Conservation (phyloP, 345 rosid genomes). For the Triadica sebifera region DNA sequence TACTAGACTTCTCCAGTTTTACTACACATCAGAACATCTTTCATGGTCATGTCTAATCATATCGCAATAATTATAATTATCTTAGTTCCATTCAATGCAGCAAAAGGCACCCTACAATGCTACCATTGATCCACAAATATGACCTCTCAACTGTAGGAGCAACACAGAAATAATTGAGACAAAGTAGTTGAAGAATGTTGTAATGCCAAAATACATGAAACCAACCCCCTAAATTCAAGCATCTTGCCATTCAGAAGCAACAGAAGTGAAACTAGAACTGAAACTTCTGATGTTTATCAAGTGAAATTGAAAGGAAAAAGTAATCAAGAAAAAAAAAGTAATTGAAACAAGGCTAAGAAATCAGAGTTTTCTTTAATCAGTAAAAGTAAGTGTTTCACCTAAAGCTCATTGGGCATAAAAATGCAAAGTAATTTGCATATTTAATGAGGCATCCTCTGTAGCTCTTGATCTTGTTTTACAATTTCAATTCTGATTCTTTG, state of each 20-base stretch:
- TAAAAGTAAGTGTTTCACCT: neutral
- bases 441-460: neutral
- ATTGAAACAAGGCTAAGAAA: neutral
- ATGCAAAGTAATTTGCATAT: neutral
- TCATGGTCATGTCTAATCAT: neutral
- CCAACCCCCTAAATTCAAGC: neutral
- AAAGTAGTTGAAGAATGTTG: neutral
- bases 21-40: neutral
- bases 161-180: neutral
- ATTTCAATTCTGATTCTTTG: neutral
- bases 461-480: neutral
- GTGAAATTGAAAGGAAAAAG: neutral
- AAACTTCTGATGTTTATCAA: neutral
- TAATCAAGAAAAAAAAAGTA: neutral
- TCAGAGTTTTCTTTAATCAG: neutral
- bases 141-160: neutral
- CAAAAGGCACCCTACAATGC: neutral
- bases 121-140: neutral
- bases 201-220: neutral
- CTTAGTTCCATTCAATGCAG: neutral
- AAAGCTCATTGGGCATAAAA: neutral
- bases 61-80: neutral
- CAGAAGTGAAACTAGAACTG: neutral
- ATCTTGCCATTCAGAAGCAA: neutral
- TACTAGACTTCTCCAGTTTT: neutral